Evolutionary conservation across 2,329 filamentous ascomycete species (phyloP).

Genomic region (Colletotrichum sp.): DNA sequence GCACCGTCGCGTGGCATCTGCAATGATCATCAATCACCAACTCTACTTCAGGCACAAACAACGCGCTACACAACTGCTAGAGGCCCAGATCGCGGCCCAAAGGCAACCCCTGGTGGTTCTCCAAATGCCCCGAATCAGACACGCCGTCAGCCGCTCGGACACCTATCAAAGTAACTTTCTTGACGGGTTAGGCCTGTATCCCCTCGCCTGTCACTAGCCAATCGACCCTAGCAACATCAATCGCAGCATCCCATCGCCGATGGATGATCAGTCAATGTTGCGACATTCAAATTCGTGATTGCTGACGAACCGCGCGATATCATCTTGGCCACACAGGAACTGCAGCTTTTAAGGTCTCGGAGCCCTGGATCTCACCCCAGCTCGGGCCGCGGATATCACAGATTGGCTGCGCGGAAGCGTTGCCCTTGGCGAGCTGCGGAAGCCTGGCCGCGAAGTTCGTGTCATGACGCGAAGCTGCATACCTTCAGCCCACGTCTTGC

Average conservation of each 20-base stretch:
- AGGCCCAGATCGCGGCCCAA: neutral
- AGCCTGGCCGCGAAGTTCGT: neutral
- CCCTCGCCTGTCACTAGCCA: neutral
- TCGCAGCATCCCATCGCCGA: neutral
- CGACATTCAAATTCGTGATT: neutral
- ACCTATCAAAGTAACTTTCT: neutral
- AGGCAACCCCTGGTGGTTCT: neutral
- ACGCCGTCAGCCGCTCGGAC: neutral
- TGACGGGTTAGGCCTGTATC: neutral
- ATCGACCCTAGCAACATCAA: neutral
- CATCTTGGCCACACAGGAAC: neutral
- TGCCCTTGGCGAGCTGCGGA: slow-evolving; percentile 2
- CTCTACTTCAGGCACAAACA: neutral
- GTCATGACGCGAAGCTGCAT: slow-evolving; percentile 12
- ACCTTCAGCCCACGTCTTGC: neutral
- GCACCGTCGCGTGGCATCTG: slow-evolving; percentile 4
- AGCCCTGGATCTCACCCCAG: neutral
- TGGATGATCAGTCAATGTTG: neutral
- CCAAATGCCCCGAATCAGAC: neutral
- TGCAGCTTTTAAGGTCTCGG: neutral
- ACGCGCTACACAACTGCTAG: neutral
- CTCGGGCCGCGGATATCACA: neutral
- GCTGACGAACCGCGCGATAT: neutral
- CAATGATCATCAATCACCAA: neutral
- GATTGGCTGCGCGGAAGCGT: neutral